Evolutionary conservation across 352 stramenopile species (phyloP).

Genomic region (Pythium pyrilobum): DNA sequence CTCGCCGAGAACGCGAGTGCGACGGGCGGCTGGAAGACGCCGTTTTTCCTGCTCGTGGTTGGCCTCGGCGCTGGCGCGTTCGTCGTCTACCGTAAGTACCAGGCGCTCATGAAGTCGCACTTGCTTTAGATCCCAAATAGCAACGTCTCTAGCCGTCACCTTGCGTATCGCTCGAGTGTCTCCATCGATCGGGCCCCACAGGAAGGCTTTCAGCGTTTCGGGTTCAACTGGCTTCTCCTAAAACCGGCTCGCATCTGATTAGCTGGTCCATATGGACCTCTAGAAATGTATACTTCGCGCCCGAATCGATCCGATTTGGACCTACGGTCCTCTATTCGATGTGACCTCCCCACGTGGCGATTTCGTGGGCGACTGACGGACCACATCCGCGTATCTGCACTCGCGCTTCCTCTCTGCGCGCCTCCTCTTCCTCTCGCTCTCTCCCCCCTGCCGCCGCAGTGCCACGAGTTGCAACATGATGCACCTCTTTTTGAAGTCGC

Average conservation of each 20-base stretch:
- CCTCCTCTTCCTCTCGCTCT: background rate
- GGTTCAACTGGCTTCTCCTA: background rate
- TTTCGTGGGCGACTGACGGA: slow-evolving; percentile 12
- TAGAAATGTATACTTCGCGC: background rate
- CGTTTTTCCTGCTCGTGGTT: slow-evolving; percentile 70
- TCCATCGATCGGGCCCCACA: background rate
- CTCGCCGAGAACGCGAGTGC: slow-evolving; percentile 62
- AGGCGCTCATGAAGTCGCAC: slow-evolving; percentile 83
- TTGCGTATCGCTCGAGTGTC: no score
- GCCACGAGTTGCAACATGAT: background rate
- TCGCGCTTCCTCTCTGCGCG: background rate
- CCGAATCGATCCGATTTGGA: background rate
- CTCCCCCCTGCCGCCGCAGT: background rate
- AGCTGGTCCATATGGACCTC: slow-evolving; percentile 17
- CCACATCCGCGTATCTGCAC: background rate
- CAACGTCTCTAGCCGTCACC: no score
- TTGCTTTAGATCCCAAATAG: slow-evolving; percentile 47
- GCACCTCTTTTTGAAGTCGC: slow-evolving; percentile 10
- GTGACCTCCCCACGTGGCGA: slow-evolving; percentile 20
- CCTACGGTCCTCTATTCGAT: slow-evolving; percentile 10
- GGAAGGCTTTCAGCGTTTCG: background rate
- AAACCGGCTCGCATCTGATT: slow-evolving; percentile 10
- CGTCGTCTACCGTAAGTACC: slow-evolving; percentile 82
- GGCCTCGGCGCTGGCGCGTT: slow-evolving; percentile 36
- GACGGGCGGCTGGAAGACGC: slow-evolving; percentile 66